Evolutionary conservation across 768 basidiomycete species (phyloP).

Genomic region (Nidularia pulvinata): DNA sequence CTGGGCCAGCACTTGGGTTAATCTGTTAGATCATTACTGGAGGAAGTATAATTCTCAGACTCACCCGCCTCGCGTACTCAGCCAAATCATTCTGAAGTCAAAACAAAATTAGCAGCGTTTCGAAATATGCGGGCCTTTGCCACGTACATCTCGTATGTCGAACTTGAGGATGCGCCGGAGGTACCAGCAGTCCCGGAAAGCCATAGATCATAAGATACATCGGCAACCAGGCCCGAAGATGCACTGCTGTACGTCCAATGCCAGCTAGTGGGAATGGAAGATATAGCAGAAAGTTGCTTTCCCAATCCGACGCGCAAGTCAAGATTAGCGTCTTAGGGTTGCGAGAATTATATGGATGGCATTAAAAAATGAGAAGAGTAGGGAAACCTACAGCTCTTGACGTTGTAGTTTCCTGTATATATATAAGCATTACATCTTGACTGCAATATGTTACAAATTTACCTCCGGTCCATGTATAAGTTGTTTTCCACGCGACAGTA

Average conservation of each 20-base stretch:
- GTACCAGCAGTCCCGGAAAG: conserved; percentile 20
- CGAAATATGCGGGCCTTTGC: background rate
- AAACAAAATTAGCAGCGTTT: background rate
- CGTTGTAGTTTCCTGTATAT: conserved; percentile 6
- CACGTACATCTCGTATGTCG: conserved; percentile 27
- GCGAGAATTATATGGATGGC: background rate
- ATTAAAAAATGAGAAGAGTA: too few species aligned
- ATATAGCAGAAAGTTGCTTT: conserved; percentile 21
- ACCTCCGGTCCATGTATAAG: conserved; percentile 28
- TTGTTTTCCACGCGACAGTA: conserved; percentile 25
- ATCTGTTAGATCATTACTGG: background rate
- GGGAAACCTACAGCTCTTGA: conserved; percentile 27
- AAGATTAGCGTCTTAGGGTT: conserved; percentile 26
- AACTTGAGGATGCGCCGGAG: conserved; percentile 21
- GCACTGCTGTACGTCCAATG: conserved; percentile 25
- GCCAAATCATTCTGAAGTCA: conserved; percentile 27
- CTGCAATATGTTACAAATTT: background rate
- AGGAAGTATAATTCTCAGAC: background rate
- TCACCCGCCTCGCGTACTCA: conserved; percentile 29
- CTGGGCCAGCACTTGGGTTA: conserved; percentile 22
- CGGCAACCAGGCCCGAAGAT: conserved; percentile 26
- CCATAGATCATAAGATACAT: conserved; percentile 34
- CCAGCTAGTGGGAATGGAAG: conserved; percentile 29
- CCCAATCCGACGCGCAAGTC: conserved; percentile 23
- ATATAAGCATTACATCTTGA: background rate